These are phyloP conservation scores for Cladophialophora carrionii DNA, from an alignment of 2,329 filamentous ascomycete genomes.

Conservation along the genomic window DNA sequence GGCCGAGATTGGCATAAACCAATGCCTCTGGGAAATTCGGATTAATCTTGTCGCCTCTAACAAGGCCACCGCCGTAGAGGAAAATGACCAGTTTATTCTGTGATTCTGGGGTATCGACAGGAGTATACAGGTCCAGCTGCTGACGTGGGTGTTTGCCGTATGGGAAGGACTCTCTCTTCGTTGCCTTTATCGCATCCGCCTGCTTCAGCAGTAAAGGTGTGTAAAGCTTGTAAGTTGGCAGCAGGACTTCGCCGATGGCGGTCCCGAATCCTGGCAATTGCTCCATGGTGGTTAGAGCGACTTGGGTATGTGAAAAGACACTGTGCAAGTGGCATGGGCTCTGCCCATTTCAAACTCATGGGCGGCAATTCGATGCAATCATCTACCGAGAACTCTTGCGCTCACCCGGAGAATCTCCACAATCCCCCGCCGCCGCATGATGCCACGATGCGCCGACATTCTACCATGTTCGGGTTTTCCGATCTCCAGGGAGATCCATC, in stretches of 20 bases:
- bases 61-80: constrained; percentile 50
- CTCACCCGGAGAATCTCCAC: not conserved
- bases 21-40: constrained; percentile 39
- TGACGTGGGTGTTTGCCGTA: constrained; percentile 45
- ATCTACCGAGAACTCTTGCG: constrained; percentile 2
- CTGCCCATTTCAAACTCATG: not conserved
- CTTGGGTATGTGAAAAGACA: not conserved
- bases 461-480: not conserved
- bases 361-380: not conserved
- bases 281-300: constrained; percentile 18
- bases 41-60: constrained; percentile 43
- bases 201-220: constrained; percentile 21
- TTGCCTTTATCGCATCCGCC: constrained; percentile 20
- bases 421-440: not conserved
- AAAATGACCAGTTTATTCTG: constrained; percentile 47
- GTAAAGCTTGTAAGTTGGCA: constrained; percentile 25
- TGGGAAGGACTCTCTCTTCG: constrained; percentile 14
- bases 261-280: constrained; percentile 15
- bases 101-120: constrained; percentile 43
- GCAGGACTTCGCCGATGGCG: constrained; percentile 8
- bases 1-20: constrained; percentile 45
- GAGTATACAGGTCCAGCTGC: constrained; percentile 47
- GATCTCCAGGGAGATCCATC: not conserved
- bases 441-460: not conserved
- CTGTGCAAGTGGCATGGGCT: too few relatives aligned